These are phyloP conservation scores for barley (Hordeum vulgare) DNA, from an alignment of 176 grass and related monocot genomes.

Conservation along the genomic window MorexV3_pseudomolecules_assembly NC_058524.1:48096640-48097139, in stretches of 20 bases:
- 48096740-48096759: slow-evolving; percentile 50
- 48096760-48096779: slow-evolving; percentile 57
- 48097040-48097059: slow-evolving; percentile 16
- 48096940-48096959: not conserved
- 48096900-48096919: slow-evolving; percentile 4
- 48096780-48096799: slow-evolving; percentile 35
- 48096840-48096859: not conserved
- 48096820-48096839: not conserved
- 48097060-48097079: not conserved
- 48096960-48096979: not conserved
- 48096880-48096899: not conserved
- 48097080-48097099: not conserved
- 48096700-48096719: slow-evolving; percentile 36
- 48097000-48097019: not conserved
- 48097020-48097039: not conserved
- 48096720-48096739: slow-evolving; percentile 51
- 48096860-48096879: not conserved
- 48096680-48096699: not conserved
- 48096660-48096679: not conserved
- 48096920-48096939: slow-evolving; percentile 2
- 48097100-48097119: slow-evolving; percentile 4
- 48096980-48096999: not conserved
- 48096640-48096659: not conserved
- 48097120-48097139: not conserved
- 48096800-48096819: not conserved